phyloP scores from a whole-genome alignment of 2,329 filamentous ascomycete species.

The Verticillium klebahnii region DNA sequence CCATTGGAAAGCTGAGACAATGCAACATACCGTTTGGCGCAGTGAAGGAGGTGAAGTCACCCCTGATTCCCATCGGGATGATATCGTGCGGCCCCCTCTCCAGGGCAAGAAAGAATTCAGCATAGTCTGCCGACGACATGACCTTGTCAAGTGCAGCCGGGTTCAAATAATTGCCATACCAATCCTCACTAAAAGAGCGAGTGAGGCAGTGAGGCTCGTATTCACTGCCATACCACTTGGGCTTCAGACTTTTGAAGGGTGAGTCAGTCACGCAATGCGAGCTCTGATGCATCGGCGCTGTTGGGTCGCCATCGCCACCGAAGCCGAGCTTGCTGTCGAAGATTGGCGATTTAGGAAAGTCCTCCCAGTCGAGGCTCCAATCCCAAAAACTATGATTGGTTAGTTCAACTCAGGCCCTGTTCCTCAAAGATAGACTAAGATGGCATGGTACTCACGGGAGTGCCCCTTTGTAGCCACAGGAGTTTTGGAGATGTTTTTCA shows the following conservation, averaged over 20 bases:
- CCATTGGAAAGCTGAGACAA: neutral
- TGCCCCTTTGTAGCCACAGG: conserved; percentile 9
- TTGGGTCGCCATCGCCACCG: conserved; percentile 10
- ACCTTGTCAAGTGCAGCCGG: conserved; percentile 7
- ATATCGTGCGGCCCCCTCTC: conserved; percentile 11
- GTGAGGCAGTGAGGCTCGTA: conserved; percentile 13
- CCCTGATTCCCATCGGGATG: conserved; percentile 8
- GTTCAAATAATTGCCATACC: conserved; percentile 6
- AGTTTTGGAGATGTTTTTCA: conserved; percentile 6
- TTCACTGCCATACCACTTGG: conserved; percentile 7
- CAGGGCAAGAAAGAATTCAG: conserved; percentile 10
- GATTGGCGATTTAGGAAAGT: conserved; percentile 11
- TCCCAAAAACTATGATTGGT: conserved; percentile 6
- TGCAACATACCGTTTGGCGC: conserved; percentile 8
- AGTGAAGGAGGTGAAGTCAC: conserved; percentile 9
- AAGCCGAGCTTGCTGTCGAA: conserved; percentile 10
- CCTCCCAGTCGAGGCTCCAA: conserved; percentile 14
- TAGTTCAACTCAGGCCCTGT: neutral
- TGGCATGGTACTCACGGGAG: conserved; percentile 5
- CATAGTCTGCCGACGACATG: conserved; percentile 5
- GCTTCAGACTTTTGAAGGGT: conserved; percentile 3
- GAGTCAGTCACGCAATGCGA: neutral
- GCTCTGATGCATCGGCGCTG: neutral
- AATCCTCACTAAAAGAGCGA: conserved; percentile 9
- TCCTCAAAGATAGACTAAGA: neutral